These are phyloP conservation scores for Babesia divergens DNA, from an alignment of 169 alveolate species.

Conservation along the genomic window DNA sequence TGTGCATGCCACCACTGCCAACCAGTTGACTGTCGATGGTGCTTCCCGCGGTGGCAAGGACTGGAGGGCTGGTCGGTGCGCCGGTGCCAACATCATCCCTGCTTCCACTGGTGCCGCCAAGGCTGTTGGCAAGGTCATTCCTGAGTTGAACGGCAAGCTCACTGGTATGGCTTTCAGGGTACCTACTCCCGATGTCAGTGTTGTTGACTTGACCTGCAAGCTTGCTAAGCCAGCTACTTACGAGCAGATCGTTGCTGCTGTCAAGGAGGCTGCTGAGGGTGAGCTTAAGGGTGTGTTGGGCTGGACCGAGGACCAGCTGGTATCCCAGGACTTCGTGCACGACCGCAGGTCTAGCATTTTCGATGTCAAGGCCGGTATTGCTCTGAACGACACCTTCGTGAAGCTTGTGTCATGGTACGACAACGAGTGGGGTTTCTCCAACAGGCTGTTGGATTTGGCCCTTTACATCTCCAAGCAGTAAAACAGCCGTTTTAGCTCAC, in stretches of 20 bases:
- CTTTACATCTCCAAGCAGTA: constrained; percentile 67
- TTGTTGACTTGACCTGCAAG: constrained; percentile 96
- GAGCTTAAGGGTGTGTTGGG: constrained; percentile 93
- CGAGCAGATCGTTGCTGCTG: constrained; percentile 91
- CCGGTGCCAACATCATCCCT: constrained; percentile 97
- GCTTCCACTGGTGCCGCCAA: constrained; percentile 99
- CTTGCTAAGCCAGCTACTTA: constrained; percentile 93
- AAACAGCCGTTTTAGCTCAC: neutral
- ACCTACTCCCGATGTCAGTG: constrained; percentile 98
- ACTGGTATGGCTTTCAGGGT: constrained; percentile 99
- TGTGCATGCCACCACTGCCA: constrained; percentile 98
- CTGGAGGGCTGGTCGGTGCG: constrained; percentile 99
- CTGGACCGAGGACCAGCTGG: constrained; percentile 95
- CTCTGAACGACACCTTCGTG: constrained; percentile 93
- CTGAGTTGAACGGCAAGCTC: constrained; percentile 96
- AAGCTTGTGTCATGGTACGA: constrained; percentile 98
- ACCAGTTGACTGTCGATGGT: constrained; percentile 99
- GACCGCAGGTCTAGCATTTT: constrained; percentile 93
- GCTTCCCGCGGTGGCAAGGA: constrained; percentile 99
- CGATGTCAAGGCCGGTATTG: constrained; percentile 97
- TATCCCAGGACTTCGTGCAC: constrained; percentile 94
- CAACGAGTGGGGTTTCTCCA: constrained; percentile 98
- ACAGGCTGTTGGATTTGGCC: constrained; percentile 94
- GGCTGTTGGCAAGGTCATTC: constrained; percentile 99
- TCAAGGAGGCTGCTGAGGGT: constrained; percentile 94